Conservation (phyloP, 2,329 filamentous ascomycete genomes). For the Parastagonospora nodorum region DNA sequence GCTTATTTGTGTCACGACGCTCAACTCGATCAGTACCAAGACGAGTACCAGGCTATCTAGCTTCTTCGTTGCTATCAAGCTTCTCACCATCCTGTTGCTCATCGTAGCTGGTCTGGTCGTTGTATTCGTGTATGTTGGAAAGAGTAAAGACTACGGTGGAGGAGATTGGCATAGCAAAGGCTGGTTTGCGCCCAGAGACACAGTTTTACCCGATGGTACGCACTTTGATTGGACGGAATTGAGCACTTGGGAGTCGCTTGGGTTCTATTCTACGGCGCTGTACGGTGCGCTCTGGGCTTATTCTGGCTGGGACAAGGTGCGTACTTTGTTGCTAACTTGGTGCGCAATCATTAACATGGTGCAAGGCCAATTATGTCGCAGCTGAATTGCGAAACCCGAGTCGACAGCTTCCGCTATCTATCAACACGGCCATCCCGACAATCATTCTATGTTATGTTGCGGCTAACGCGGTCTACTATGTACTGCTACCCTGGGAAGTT, state of each 20-base stretch:
- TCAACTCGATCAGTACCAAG: constrained; percentile 53
- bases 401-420: constrained; percentile 61
- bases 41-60: constrained; percentile 46
- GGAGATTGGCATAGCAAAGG: constrained; percentile 39
- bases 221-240: constrained; percentile 46
- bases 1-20: constrained; percentile 44
- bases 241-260: constrained; percentile 62
- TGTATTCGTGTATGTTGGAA: constrained; percentile 34
- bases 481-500: constrained; percentile 64
- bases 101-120: constrained; percentile 44
- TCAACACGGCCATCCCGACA: constrained; percentile 66
- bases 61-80: constrained; percentile 47
- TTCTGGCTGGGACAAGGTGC: constrained; percentile 46
- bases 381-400: constrained; percentile 41
- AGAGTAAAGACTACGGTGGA: constrained; percentile 38
- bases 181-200: constrained; percentile 41
- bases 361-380: constrained; percentile 46
- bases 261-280: constrained; percentile 64
- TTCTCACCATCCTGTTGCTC: constrained; percentile 40
- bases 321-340: neutral
- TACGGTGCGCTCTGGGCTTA: constrained; percentile 47
- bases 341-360: neutral
- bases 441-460: constrained; percentile 65
- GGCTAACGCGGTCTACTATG: constrained; percentile 66
- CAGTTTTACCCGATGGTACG: constrained; percentile 32